A percentile compares a stretch with the other conserved stretches of the same genome.
Conservation (phyloP, 495 filamentous ascomycete genomes). For the Podospora pseudocomata region DNA sequence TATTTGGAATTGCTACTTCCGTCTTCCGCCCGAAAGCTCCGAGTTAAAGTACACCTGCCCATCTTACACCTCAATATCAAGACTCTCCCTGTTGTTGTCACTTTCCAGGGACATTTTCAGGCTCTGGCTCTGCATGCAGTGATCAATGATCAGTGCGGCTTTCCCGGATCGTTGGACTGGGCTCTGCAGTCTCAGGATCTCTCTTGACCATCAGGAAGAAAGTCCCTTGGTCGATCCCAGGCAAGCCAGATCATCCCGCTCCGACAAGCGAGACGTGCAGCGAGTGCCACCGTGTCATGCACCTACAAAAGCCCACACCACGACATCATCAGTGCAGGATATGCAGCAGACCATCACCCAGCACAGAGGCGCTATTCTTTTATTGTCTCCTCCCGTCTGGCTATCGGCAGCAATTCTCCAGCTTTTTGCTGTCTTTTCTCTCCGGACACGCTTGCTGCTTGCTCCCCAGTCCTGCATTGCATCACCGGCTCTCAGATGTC, state of each 20-base stretch:
- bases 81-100: not conserved
- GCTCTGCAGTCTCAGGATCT: slow-evolving; percentile 1
- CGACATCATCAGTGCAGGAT: not conserved
- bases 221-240: slow-evolving; percentile 1
- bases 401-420: not conserved
- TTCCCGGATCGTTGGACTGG: slow-evolving; percentile 5
- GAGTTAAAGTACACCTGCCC: not conserved
- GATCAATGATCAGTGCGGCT: not conserved
- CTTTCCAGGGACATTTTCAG: not conserved
- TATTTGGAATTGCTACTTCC: not conserved
- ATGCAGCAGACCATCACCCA: not conserved
- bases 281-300: slow-evolving; percentile 11
- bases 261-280: not conserved
- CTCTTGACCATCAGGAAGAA: not conserved
- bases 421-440: not conserved
- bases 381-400: not conserved
- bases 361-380: not conserved
- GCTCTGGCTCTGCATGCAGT: not conserved
- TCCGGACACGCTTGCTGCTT: not conserved
- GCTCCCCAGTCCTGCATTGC: not conserved
- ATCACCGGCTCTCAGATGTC: not conserved
- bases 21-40: slow-evolving; percentile 1
- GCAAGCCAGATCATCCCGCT: slow-evolving; percentile 2
- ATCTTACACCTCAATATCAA: not conserved
- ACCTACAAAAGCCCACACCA: not conserved